Evolutionary conservation across 257 asterid species (phyloP).

Genomic region (Sherardia arvensis): DNA sequence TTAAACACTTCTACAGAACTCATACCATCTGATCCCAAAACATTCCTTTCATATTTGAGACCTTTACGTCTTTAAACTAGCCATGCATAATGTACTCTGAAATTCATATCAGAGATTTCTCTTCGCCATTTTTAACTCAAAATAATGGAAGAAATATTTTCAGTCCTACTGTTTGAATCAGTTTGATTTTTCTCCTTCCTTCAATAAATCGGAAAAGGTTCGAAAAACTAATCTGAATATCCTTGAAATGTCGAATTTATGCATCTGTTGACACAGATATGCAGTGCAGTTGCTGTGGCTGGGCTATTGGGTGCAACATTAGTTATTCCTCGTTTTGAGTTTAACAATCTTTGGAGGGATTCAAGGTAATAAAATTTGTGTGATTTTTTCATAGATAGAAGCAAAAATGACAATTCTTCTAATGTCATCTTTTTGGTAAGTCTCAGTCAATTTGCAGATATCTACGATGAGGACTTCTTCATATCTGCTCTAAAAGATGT

Average conservation of each 20-base stretch:
- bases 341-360: slow-evolving; percentile 79
- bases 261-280: slow-evolving; percentile 31
- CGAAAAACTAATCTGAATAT: background rate
- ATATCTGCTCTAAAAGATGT: slow-evolving; percentile 50
- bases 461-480: slow-evolving; percentile 74
- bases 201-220: background rate
- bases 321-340: slow-evolving; percentile 68
- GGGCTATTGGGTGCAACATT: slow-evolving; percentile 69
- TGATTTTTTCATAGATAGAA: background rate
- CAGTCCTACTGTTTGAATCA: background rate
- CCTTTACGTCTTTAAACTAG: background rate
- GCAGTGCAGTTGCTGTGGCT: slow-evolving; percentile 91
- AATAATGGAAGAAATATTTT: background rate
- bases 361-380: slow-evolving; percentile 39
- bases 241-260: background rate
- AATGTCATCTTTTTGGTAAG: slow-evolving; percentile 11
- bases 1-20: background rate
- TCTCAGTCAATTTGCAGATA: slow-evolving; percentile 65
- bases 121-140: background rate
- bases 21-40: background rate
- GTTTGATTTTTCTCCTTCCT: background rate
- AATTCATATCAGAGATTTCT: background rate
- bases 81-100: background rate
- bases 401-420: background rate
- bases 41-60: background rate